Base-by-base conservation (phyloP, 441 rosid genomes). In the Euphorbia schlechtendalii region DNA sequence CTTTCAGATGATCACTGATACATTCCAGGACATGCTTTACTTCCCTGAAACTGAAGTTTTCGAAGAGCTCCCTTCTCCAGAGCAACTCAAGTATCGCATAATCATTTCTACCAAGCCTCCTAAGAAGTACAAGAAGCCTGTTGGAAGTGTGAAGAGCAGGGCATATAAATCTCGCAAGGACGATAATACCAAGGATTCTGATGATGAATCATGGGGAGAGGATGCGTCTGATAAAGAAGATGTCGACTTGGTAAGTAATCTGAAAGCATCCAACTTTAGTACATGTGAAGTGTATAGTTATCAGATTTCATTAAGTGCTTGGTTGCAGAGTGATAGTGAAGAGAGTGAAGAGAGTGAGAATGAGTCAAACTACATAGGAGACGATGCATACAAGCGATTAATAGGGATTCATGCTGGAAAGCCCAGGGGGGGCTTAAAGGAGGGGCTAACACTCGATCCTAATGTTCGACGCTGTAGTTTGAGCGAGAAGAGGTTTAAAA, bases 31-130 rank as follows among this genome's bases (percentile, higher is more conserved):
- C 28, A 78, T 81, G 76, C 83, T 93, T 63, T 88, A 82, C 75
- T 14, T 77, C 72, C 89, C 98, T 64, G 84, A 80, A 17, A 21
- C 89, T 2, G 95, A 86, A 71, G 69, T 81, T 82, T 79, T 88
- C 41, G 83, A 85, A 73, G 89, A 93, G 56, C 84, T 93, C 62
- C 96, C 95, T 13, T 88, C 95, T 2, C 96, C 96, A 0, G 81
- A 86, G 3, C 79, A 73, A 2, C 62, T 93, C 76, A 93, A 81
- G 79, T 78, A 56, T 45, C 83, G 82, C 25, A 60, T 93, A 41
- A 83, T 93, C 64, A 81, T 93, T 77, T 90, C 97, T 71, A 93
- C 97, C 11, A 90, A 93, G 72, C 98, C 94, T 38, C 98, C 97
- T 13, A 90, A 88, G 71, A 92, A 92, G 66, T 92, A 92, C 66